Evolutionary conservation across 257 asterid genomes (phyloP).

Genomic region (Solanum sitiens): DNA sequence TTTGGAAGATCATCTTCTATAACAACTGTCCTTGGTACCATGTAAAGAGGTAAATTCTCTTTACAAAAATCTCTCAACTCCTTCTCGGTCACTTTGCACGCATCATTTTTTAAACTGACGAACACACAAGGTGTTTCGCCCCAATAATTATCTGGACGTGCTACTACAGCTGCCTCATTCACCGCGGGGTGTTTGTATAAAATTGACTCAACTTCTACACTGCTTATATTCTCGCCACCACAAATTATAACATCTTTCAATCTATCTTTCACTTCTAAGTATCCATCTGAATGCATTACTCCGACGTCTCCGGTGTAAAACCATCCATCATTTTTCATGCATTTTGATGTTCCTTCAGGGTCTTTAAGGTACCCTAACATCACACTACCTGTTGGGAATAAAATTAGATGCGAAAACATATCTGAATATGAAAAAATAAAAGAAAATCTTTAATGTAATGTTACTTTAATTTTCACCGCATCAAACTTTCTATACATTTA

Average conservation of each 20-base stretch:
- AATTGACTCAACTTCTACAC: constrained; percentile 46
- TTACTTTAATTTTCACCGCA: too few relatives aligned
- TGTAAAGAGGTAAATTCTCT: constrained; percentile 30
- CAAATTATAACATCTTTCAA: constrained; percentile 35
- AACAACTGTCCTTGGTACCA: constrained; percentile 43
- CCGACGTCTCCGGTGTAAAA: constrained; percentile 44
- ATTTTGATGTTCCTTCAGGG: constrained; percentile 21
- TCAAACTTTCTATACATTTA: background rate
- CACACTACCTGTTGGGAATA: background rate
- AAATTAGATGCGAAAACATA: too few relatives aligned
- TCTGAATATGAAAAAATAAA: too few relatives aligned
- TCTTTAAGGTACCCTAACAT: constrained; percentile 22
- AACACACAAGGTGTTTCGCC: constrained; percentile 54
- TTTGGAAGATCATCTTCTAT: constrained; percentile 36
- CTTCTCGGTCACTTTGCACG: constrained; percentile 20
- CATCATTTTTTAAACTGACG: constrained; percentile 18
- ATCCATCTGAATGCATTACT: constrained; percentile 42
- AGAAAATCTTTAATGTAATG: too few relatives aligned
- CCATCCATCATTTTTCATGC: constrained; percentile 38
- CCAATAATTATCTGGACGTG: constrained; percentile 32
- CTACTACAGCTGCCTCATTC: constrained; percentile 52
- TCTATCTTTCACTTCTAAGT: constrained; percentile 36
- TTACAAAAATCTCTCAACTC: constrained; percentile 35
- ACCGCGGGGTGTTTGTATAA: constrained; percentile 35
- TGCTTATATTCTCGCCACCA: constrained; percentile 48